Evolutionary conservation across 1,139 yeast species (phyloP).

Genomic region (Hansenula lynferdii): DNA sequence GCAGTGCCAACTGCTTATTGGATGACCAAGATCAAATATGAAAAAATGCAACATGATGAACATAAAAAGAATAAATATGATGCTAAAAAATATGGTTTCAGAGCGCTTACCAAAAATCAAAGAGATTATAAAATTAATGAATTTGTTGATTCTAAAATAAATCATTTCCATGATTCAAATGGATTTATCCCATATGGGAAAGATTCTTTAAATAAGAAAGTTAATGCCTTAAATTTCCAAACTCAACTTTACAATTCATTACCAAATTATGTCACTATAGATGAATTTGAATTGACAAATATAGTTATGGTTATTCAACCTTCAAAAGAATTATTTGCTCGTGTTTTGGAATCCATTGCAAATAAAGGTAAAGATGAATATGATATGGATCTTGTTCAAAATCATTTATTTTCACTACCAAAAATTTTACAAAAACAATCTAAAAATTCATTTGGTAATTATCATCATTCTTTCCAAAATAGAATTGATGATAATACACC

Average conservation of each 20-base stretch:
- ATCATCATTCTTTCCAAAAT: background rate
- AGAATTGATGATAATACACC: slow-evolving; percentile 10
- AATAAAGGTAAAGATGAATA: slow-evolving; percentile 19
- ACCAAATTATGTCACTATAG: slow-evolving; percentile 11
- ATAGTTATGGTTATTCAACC: slow-evolving; percentile 23
- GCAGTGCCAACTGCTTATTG: slow-evolving; percentile 32
- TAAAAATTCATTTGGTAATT: background rate
- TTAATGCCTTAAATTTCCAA: slow-evolving; percentile 14
- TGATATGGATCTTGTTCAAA: slow-evolving; percentile 24
- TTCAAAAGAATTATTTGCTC: slow-evolving; percentile 8
- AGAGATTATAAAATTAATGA: slow-evolving; percentile 6
- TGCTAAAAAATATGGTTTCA: slow-evolving; percentile 8
- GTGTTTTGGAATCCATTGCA: slow-evolving; percentile 9
- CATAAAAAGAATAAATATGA: slow-evolving; percentile 5
- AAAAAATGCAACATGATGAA: background rate
- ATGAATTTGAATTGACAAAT: slow-evolving; percentile 15
- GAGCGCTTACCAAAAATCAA: slow-evolving; percentile 11
- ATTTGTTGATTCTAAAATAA: slow-evolving; percentile 5
- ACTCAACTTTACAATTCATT: slow-evolving; percentile 15
- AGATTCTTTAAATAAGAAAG: background rate
- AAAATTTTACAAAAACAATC: slow-evolving; percentile 1
- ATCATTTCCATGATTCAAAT: slow-evolving; percentile 3
- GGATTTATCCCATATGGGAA: background rate
- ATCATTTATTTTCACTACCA: slow-evolving; percentile 3
- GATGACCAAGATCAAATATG: slow-evolving; percentile 9